phyloP scores from a whole-genome alignment of 2,329 filamentous ascomycete species.

The Tolypocladium album region DNA sequence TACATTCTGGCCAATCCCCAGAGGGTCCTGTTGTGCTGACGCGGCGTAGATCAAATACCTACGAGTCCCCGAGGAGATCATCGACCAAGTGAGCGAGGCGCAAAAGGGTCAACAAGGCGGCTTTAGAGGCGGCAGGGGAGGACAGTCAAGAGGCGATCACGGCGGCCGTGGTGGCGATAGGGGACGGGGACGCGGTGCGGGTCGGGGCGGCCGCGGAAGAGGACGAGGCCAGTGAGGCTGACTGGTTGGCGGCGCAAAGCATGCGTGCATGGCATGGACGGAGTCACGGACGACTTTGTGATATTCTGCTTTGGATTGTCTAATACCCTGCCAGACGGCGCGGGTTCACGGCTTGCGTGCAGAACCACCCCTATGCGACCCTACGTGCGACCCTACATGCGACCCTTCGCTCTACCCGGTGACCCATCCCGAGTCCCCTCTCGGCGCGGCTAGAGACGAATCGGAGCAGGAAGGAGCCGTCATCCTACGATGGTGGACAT shows the following conservation, averaged over 20 bases:
- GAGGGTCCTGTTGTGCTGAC: slow-evolving; percentile 2
- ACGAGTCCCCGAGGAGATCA: slow-evolving; percentile 89
- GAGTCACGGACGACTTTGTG: neutral
- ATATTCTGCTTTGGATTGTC: neutral
- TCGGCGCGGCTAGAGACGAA: neutral
- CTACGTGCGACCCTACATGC: neutral
- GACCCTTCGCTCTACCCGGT: neutral
- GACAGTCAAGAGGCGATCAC: slow-evolving; percentile 47
- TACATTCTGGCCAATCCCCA: neutral
- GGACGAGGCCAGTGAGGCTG: slow-evolving; percentile 20
- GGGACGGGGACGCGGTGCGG: slow-evolving; percentile 28
- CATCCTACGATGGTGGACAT: too few relatives aligned
- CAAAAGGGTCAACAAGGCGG: slow-evolving; percentile 59
- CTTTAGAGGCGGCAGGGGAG: slow-evolving; percentile 56
- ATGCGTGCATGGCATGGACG: neutral
- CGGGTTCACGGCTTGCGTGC: neutral
- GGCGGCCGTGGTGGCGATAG: slow-evolving; percentile 35
- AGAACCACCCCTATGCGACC: neutral
- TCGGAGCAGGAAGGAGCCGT: neutral
- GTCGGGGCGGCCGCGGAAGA: slow-evolving; percentile 22
- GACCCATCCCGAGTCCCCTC: neutral
- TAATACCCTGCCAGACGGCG: neutral
- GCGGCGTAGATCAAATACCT: slow-evolving; percentile 87
- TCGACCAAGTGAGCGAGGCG: slow-evolving; percentile 87
- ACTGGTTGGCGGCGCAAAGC: slow-evolving; percentile 1